Conservation (phyloP, 129 eudicot species). For the Gnaphalium uliginosum region DNA sequence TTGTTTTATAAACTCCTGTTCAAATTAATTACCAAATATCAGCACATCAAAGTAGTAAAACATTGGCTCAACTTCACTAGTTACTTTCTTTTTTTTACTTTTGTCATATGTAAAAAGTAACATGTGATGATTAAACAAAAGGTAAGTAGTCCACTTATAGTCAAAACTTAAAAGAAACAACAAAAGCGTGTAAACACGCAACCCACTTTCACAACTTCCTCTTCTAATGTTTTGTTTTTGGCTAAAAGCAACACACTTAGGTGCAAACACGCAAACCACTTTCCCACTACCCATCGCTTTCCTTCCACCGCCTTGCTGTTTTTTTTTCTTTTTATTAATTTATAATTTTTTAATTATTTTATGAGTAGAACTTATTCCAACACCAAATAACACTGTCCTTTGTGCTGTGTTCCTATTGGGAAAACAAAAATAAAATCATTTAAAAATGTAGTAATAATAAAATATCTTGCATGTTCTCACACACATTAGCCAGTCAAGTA, state of each 20-base stretch:
- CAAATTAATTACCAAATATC: not conserved
- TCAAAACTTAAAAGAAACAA: constrained; percentile 22
- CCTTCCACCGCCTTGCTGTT: constrained; percentile 30
- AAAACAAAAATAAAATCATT: not conserved
- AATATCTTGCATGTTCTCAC: not conserved
- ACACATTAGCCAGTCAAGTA: not conserved
- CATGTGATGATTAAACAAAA: not conserved
- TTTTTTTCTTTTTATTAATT: constrained; percentile 1
- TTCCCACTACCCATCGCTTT: constrained; percentile 29
- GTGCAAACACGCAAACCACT: constrained; percentile 45
- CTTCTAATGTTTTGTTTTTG: constrained; percentile 32
- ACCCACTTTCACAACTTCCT: constrained; percentile 33
- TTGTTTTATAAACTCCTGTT: constrained; percentile 64
- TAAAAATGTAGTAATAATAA: not conserved
- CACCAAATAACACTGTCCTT: not conserved
- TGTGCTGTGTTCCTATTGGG: not conserved
- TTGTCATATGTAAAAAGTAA: no score
- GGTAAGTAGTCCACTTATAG: constrained; percentile 17
- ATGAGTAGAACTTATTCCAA: not conserved
- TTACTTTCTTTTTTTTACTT: not conserved
- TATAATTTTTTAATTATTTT: not conserved
- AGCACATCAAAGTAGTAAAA: not conserved
- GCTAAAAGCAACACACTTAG: constrained; percentile 35
- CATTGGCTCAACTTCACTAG: not conserved
- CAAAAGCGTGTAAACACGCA: constrained; percentile 43